Conservation (phyloP, 495 filamentous ascomycete species). For the Aspergillus bridgeri region DNA sequence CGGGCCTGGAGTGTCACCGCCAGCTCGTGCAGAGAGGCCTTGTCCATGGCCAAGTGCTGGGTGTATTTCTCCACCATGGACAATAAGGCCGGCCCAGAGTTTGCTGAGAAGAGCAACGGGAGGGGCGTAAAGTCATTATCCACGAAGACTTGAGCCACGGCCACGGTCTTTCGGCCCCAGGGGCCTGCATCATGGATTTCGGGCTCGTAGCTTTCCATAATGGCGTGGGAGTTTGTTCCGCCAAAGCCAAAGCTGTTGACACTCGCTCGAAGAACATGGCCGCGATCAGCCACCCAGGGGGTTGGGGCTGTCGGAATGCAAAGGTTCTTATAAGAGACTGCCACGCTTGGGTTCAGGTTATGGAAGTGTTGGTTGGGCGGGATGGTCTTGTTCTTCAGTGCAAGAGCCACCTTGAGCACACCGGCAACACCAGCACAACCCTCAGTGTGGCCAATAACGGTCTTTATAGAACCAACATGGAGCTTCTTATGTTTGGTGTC, state of each 20-base stretch:
- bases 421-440: slow-evolving; percentile 26
- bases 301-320: not conserved
- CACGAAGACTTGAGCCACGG: too few species aligned
- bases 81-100: not conserved
- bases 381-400: slow-evolving; percentile 43
- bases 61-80: not conserved
- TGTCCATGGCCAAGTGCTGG: not conserved
- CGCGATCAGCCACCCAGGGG: too few species aligned
- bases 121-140: not conserved
- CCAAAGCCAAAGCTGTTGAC: slow-evolving; percentile 3
- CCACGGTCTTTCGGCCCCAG: not conserved
- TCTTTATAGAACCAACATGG: slow-evolving; percentile 53
- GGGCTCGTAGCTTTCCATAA: slow-evolving; percentile 1
- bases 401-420: slow-evolving; percentile 28
- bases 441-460: slow-evolving; percentile 54
- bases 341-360: slow-evolving; percentile 35
- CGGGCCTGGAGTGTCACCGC: not conserved
- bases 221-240: slow-evolving; percentile 3
- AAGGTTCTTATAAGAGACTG: not conserved
- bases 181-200: slow-evolving; percentile 1
- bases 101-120: slow-evolving; percentile 1
- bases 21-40: not conserved
- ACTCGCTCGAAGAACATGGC: not conserved
- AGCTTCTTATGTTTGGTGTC: slow-evolving; percentile 4
- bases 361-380: slow-evolving; percentile 53